phyloP scores from a whole-genome alignment of 2,329 filamentous ascomycete genomes.

The Exophiala viscosa region DNA sequence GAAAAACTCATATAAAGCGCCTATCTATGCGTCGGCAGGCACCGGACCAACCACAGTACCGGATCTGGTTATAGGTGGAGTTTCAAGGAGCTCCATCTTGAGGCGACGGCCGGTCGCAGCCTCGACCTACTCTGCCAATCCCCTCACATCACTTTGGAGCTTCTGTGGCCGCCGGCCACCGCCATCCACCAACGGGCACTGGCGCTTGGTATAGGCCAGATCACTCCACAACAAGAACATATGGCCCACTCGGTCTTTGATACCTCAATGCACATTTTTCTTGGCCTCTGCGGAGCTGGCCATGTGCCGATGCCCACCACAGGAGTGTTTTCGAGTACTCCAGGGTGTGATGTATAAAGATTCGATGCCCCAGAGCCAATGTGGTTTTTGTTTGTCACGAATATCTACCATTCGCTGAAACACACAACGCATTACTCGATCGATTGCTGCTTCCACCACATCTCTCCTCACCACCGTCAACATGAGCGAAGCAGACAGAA shows the following conservation, averaged over 20 bases:
- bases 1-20: not conserved
- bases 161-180: constrained; percentile 12
- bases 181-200: not conserved
- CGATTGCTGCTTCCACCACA: not conserved
- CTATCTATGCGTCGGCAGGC: constrained; percentile 13
- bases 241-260: constrained; percentile 2
- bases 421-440: not conserved
- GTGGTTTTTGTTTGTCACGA: not conserved
- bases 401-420: not conserved
- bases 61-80: not conserved
- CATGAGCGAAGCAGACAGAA: constrained; percentile 37
- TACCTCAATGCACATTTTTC: constrained; percentile 3
- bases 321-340: not conserved
- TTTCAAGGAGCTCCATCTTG: not conserved
- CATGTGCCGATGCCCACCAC: constrained; percentile 6
- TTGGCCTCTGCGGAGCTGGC: constrained; percentile 10
- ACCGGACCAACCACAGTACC: constrained; percentile 10
- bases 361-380: not conserved
- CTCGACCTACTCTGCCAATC: not conserved
- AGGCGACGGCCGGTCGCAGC: not conserved
- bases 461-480: not conserved
- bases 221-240: not conserved
- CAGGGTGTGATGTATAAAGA: constrained; percentile 6
- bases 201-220: not conserved
- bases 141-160: not conserved